Evolutionary conservation across 2,329 filamentous ascomycete species (phyloP), one percentile per base, ranked within the genome.

Genomic region (Aspergillus japonicus): DNA sequence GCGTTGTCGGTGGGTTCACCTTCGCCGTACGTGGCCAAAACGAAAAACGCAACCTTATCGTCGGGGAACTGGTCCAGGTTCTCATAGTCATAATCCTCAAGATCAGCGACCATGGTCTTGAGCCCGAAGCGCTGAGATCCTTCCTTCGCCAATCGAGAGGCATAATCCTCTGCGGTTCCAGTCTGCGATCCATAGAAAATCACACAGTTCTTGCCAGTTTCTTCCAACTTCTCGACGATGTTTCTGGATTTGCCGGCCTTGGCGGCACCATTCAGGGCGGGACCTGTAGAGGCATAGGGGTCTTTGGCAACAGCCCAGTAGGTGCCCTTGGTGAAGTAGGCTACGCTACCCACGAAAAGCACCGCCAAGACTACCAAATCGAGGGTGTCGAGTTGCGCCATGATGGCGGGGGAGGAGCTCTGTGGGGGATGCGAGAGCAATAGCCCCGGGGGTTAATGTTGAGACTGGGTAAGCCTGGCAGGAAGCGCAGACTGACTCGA

Each of bases 171-270:
- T 53, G 95, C 95, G 47, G 95, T 99, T 71, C 95, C 95, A 21
- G 95, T 99, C 81, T 99, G 95, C 33, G 95, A 99, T 67, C 95
- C 95, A 75, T 97, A 99, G 83, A 99, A 97, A 71, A 99, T 89
- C 66, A 99, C 89, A 77, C 94, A 97, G 81, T 99, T 98, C 82
- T 98, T 99, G 77, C 88, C 89, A 11, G 87, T 88, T 81, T 98
- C 92, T 23, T 97, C 91, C 88, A 99, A 90, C 81, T 96, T 96
- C 83, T 98, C 91, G 62, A 97, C 75, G 64, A 99, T 93, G 77
- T 97, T 93, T 68, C 95, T 85, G 62, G 93, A 94, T 81, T 92
- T 93, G 68, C 89, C 91, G 10, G 89, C 83, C 80, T 91, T 96
- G 65, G 83, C 83, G 66, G 84, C 86, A 72, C 86, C 85, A 74